Base-by-base conservation (phyloP, 306 rosid species). In the Ceratonia siliqua region DNA sequence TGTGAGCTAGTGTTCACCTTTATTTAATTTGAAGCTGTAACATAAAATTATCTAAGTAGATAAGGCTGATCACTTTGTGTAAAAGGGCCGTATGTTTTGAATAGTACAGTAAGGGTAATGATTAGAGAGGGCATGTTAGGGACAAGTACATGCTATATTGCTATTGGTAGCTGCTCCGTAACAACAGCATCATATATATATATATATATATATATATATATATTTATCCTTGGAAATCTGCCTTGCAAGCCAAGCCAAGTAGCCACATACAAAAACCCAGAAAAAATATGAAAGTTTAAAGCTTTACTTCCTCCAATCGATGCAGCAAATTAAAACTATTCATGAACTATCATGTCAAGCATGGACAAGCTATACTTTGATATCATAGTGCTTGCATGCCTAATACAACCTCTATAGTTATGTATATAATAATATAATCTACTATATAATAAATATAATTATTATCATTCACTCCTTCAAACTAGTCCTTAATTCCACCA, bases 161-260 rank as follows among this genome's bases (percentile, higher is more conserved):
- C n/a, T n/a, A n/a, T 10, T 42, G 28, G 24, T 6, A 18, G 53
- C 54, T 48, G 52, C 77, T 73, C 35, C 55, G 9, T 36, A 69
- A 42, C 36, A 81, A 68, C 68, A 70, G 35, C 33, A 76, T 76
- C 59, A 71, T 64, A 15, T 36, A 17, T n/a, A 45, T 55, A 28
- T n/a, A n/a, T n/a, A n/a, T n/a, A n/a, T n/a, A n/a, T n/a, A n/a
- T n/a, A n/a, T n/a, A n/a, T n/a, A n/a, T n/a, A n/a, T n/a, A n/a
- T n/a, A n/a, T n/a, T n/a, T n/a, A 4, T 38, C 52, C 39, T 64
- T 30, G 66, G 62, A 73, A 73, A 42, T 78, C 24, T 68, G 53
- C 21, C 83, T 74, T 70, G 74, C 74, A 80, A 61, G 79, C 84
- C 61, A 67, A 59, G 73, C 70, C 73, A 76, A 45, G 35, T 8